phyloP scores from a whole-genome alignment of 257 asterid species.

The Petrea volubilis region DNA sequence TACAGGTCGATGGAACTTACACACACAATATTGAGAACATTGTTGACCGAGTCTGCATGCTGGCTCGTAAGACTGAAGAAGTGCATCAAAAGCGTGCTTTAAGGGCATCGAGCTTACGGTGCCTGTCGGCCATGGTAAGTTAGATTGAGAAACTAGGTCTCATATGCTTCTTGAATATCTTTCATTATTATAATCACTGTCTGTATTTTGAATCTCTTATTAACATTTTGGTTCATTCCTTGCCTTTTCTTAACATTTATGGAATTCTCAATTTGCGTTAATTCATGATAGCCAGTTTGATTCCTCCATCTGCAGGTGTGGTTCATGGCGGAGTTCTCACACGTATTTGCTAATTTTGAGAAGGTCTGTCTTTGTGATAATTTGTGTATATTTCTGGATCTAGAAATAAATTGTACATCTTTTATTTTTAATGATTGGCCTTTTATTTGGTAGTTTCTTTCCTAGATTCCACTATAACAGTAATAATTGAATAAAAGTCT shows the following conservation, averaged over 20 bases:
- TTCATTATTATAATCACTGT: not conserved
- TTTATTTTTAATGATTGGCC: not conserved
- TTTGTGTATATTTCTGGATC: slow-evolving; percentile 8
- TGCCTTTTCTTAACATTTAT: not conserved
- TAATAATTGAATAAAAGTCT: not conserved
- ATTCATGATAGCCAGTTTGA: not conserved
- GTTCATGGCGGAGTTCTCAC: slow-evolving; percentile 93
- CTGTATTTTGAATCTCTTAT: not conserved
- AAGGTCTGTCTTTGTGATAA: slow-evolving; percentile 53
- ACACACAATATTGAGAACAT: slow-evolving; percentile 67
- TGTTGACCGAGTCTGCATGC: slow-evolving; percentile 64
- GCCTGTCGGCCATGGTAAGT: slow-evolving; percentile 94
- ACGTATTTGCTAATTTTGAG: slow-evolving; percentile 70
- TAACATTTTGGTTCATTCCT: not conserved
- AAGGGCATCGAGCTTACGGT: slow-evolving; percentile 90
- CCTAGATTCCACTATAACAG: not conserved
- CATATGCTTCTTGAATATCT: not conserved
- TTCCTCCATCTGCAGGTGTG: slow-evolving; percentile 66
- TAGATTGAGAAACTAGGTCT: not conserved
- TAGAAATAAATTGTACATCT: not conserved
- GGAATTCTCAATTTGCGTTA: not conserved
- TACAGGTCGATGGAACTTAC: slow-evolving; percentile 87
- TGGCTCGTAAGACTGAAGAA: slow-evolving; percentile 63
- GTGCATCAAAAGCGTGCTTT: slow-evolving; percentile 54
- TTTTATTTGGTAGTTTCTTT: not conserved